Percentiles rank a stretch among this genome's conserved stretches.
phyloP scores from a whole-genome alignment of 108 stramenopile genomes.

The Skeletonema costatum region DNA sequence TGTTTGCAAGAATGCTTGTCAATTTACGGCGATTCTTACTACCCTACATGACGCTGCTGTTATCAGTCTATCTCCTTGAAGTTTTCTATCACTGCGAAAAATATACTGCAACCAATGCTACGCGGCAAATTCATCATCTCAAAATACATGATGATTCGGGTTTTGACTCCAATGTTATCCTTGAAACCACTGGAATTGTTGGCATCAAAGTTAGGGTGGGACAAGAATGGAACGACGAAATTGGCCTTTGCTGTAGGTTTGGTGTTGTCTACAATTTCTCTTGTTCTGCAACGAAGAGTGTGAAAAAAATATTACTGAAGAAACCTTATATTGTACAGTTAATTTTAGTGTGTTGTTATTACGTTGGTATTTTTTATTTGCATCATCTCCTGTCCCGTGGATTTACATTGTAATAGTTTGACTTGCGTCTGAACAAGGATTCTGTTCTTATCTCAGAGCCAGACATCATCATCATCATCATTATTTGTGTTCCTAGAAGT shows the following conservation, averaged over 20 bases:
- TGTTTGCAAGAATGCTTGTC: background rate
- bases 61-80: conserved; percentile 8
- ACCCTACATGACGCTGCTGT: conserved; percentile 10
- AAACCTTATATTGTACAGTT: background rate
- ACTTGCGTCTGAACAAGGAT: background rate
- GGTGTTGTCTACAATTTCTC: conserved; percentile 1
- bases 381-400: background rate
- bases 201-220: background rate
- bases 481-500: background rate
- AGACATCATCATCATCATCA: background rate
- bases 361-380: background rate
- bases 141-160: background rate
- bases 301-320: background rate
- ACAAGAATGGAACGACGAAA: conserved; percentile 4
- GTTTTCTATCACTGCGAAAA: conserved; percentile 2
- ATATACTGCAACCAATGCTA: conserved; percentile 1
- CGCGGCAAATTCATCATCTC: background rate
- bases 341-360: background rate
- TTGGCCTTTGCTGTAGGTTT: conserved; percentile 4
- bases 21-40: conserved; percentile 12
- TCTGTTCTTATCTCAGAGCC: background rate
- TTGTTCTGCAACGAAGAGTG: background rate
- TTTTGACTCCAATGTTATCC: conserved; percentile 1
- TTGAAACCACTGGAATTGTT: conserved; percentile 9
- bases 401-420: no score